Conservation (phyloP, 805 yeast species). For the Debaryomyces maramus region DNA sequence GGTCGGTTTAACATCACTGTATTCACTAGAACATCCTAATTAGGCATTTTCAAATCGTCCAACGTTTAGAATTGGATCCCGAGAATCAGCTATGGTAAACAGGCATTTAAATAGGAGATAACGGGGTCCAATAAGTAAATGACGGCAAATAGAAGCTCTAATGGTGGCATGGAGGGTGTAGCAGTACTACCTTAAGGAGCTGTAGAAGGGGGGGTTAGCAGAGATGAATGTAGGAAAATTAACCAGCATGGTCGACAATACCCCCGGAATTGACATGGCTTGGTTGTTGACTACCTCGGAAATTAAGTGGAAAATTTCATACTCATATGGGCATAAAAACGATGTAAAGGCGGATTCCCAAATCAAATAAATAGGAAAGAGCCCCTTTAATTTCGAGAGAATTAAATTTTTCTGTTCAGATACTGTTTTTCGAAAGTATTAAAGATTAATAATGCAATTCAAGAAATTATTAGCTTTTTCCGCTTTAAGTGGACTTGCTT, state of each 20-base stretch:
- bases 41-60: not conserved
- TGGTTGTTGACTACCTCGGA: conserved; percentile 1
- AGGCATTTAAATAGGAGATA: no score
- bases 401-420: not conserved
- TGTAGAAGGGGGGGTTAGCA: not conserved
- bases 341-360: not conserved
- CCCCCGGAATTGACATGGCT: not conserved
- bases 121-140: no score
- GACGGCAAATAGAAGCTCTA: no score
- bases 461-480: conserved; percentile 50
- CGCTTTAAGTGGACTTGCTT: conserved; percentile 50
- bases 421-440: not conserved
- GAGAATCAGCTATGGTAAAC: no score
- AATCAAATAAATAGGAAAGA: not conserved
- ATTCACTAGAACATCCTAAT: not conserved
- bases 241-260: not conserved
- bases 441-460: conserved; percentile 48
- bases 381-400: not conserved
- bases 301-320: not conserved
- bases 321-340: not conserved
- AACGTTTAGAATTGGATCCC: not conserved
- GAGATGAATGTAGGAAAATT: not conserved
- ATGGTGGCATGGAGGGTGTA: not conserved
- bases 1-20: no score
- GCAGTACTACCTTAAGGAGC: not conserved